Percentiles rank a stretch among this genome's conserved stretches.
These are phyloP conservation scores for Podila epigama DNA, from an alignment of 192 early-diverging fungal genomes.

Conservation along the genomic window DNA sequence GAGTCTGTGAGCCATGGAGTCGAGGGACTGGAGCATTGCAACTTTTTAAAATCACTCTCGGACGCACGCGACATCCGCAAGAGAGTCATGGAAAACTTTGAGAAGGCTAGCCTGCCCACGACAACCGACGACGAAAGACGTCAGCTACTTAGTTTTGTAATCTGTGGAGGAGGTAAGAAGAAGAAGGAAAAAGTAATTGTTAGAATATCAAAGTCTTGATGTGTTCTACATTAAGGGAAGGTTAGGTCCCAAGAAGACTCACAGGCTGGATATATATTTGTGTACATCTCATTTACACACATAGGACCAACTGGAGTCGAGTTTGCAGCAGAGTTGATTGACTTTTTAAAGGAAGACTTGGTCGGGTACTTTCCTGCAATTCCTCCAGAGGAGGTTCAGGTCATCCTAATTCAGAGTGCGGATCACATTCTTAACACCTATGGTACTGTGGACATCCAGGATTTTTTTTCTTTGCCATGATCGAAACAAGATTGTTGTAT, in stretches of 20 bases:
- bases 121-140: slow-evolving; percentile 65
- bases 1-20: slow-evolving; percentile 68
- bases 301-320: slow-evolving; percentile 66
- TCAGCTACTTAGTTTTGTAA: slow-evolving; percentile 71
- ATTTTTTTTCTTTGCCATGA: background rate
- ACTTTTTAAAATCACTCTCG: slow-evolving; percentile 67
- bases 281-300: background rate
- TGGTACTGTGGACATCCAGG: slow-evolving; percentile 12
- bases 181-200: too few relatives aligned
- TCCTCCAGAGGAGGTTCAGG: slow-evolving; percentile 57
- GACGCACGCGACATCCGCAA: slow-evolving; percentile 69
- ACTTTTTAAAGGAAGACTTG: slow-evolving; percentile 66
- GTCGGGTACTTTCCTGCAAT: slow-evolving; percentile 70
- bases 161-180: slow-evolving; percentile 75
- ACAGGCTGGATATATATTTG: background rate
- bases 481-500: background rate
- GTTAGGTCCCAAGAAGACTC: too few relatives aligned
- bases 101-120: slow-evolving; percentile 69
- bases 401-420: slow-evolving; percentile 71
- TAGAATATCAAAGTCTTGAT: background rate
- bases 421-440: slow-evolving; percentile 81
- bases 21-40: slow-evolving; percentile 68
- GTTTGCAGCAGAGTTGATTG: slow-evolving; percentile 67
- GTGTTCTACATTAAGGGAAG: background rate
- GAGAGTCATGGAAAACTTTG: slow-evolving; percentile 69